A percentile compares a stretch with the other conserved stretches of the same genome.
These are phyloP conservation scores for Hemileia vastatrix DNA, from an alignment of 1,284 basidiomycete species.

Conservation along the genomic window DNA sequence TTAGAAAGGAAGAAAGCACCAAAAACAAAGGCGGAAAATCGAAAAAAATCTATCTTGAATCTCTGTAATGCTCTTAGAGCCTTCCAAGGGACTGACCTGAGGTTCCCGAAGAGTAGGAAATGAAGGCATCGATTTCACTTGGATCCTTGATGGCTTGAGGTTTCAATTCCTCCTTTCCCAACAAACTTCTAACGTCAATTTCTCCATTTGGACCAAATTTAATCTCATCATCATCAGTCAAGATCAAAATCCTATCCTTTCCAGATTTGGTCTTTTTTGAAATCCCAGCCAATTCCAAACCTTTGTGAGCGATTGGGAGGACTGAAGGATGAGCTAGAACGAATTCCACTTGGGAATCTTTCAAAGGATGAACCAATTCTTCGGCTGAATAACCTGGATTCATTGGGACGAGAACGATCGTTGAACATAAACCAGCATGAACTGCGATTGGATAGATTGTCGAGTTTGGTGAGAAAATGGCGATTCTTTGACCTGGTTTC, in stretches of 20 bases:
- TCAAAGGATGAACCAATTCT: constrained; percentile 36
- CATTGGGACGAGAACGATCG: constrained; percentile 32
- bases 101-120: constrained; percentile 38
- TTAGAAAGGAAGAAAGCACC: no score
- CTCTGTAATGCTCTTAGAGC: no score
- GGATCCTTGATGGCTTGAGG: constrained; percentile 28
- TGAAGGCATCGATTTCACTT: constrained; percentile 28
- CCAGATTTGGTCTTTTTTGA: constrained; percentile 25
- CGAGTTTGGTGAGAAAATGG: constrained; percentile 38
- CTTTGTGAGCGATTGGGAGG: constrained; percentile 29
- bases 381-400: constrained; percentile 38
- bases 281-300: constrained; percentile 26
- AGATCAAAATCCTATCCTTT: constrained; percentile 33
- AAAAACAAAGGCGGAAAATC: no score
- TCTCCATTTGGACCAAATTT: constrained; percentile 28
- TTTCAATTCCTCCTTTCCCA: constrained; percentile 24
- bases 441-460: constrained; percentile 31
- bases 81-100: no score
- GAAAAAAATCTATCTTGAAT: no score
- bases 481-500: constrained; percentile 31
- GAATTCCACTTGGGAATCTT: constrained; percentile 33
- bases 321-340: constrained; percentile 33
- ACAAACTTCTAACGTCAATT: constrained; percentile 28
- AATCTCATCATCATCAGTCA: constrained; percentile 35
- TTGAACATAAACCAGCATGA: constrained; percentile 32